Percentiles rank a stretch among this genome's conserved stretches.
Conservation (phyloP, 805 yeast genomes). For the Candida koratica region DNA sequence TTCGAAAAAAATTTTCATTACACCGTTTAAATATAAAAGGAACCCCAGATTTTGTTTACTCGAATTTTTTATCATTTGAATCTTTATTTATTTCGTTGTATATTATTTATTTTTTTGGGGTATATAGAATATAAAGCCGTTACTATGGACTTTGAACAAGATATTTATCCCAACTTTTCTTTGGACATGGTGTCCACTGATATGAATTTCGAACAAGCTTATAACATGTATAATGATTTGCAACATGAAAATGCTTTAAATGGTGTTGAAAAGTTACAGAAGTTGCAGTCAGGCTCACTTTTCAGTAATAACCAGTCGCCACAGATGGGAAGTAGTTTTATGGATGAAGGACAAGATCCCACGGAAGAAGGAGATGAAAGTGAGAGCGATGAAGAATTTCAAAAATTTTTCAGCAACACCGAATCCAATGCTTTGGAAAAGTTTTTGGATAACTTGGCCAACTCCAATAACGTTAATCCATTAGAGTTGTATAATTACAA, state of each 20-base stretch:
- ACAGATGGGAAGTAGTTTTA: background rate
- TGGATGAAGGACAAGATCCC: background rate
- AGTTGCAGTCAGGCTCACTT: conserved; percentile 24
- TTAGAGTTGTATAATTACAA: conserved; percentile 26
- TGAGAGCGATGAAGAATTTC: conserved; percentile 25
- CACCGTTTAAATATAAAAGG: conserved; percentile 6
- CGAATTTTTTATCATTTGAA: too few species aligned
- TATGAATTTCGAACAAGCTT: conserved; percentile 46
- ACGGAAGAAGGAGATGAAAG: conserved; percentile 9
- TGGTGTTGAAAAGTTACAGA: conserved; percentile 36
- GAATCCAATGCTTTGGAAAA: conserved; percentile 38
- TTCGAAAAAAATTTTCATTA: background rate
- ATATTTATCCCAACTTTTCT: conserved; percentile 12
- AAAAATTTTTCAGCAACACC: conserved; percentile 33
- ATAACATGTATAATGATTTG: conserved; percentile 34
- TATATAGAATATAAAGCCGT: too few species aligned
- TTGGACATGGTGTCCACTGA: conserved; percentile 24
- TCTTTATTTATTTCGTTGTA: background rate
- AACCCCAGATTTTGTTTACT: conserved; percentile 8
- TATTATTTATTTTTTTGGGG: conserved; percentile 5
- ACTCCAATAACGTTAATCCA: conserved; percentile 23
- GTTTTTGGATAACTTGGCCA: conserved; percentile 39
- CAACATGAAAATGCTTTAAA: conserved; percentile 35
- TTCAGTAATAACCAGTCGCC: background rate
- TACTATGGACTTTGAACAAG: conserved; percentile 4